Base-by-base conservation (phyloP, 345 rosid genomes). In the Nasturtium officinale region DNA sequence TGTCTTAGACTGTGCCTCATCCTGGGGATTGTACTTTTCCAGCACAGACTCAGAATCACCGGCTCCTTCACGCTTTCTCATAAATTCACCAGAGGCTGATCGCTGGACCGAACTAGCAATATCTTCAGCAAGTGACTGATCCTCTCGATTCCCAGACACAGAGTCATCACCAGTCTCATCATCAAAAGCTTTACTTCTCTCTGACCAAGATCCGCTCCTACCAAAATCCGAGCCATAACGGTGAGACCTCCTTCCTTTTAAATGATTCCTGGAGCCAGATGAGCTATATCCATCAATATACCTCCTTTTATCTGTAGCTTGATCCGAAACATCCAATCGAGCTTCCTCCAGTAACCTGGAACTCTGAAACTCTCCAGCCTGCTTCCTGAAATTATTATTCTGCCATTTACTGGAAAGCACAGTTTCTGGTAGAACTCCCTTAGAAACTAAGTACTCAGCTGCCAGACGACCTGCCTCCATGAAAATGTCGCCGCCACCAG, bases 391-490 rank as follows among this genome's bases (percentile, higher is more conserved):
- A 78, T 73, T 78, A 67, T 87, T 91, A 78, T 87, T 85, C 78
- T 86, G 93, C 97, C 91, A 88, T 83, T 88, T 88, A 25, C 81
- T 80, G n/a, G 89, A 77, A 32, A 91, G 85, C 78, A 76, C 83
- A 70, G 74, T 82, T 5, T 84, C 80, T 10, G 96, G 83, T 43
- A 90, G 55, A 48, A 84, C 67, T 33, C 98, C 98, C 81, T 85
- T 89, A 78, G 94, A 90, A 57, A 88, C 96, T 78, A 95, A 85
- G 74, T 91, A 91, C 82, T 95, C 98, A 1, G 92, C 87, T 1
- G 98, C 99, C 70, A 95, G 90, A 71, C 90, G 88, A 40, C 99
- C 99, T 4, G 97, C 98, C 80, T 91, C 94, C 90, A 91, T 83
- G 79, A 91, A 82, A 53, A 91, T 65, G 37, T 84, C 89, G 3